Evolutionary conservation across 2,329 filamentous ascomycete genomes (phyloP).

Genomic region (Fusarium solani-melongenae): DNA sequence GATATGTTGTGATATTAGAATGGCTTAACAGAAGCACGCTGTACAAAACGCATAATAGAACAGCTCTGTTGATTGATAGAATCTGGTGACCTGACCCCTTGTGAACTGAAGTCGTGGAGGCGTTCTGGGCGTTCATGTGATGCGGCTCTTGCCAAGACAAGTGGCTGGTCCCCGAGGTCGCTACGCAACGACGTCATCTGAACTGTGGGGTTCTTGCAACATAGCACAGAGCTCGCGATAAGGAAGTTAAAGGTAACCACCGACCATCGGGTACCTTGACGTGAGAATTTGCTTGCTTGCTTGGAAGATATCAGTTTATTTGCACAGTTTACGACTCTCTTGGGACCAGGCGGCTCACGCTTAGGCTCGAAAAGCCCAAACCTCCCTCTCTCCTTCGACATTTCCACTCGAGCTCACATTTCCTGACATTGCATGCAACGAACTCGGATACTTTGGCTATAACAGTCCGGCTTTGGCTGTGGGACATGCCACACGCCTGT

Average conservation of each 20-base stretch:
- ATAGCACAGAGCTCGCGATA: slow-evolving; percentile 17
- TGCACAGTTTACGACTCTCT: neutral
- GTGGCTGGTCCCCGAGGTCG: neutral
- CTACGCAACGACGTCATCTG: slow-evolving; percentile 32
- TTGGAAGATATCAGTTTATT: neutral
- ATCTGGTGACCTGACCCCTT: neutral
- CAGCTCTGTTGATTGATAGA: neutral
- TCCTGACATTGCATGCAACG: slow-evolving; percentile 2
- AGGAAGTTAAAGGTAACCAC: slow-evolving; percentile 11
- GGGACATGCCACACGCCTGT: slow-evolving; percentile 16
- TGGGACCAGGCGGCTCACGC: neutral
- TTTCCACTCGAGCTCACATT: neutral
- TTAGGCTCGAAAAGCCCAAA: neutral
- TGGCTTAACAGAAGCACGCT: slow-evolving; percentile 2
- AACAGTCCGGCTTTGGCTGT: slow-evolving; percentile 5
- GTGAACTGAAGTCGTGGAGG: neutral
- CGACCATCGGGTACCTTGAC: neutral
- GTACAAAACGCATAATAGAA: slow-evolving; percentile 22
- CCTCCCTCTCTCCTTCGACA: neutral
- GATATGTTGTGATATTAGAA: slow-evolving; percentile 9
- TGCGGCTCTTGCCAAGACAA: neutral
- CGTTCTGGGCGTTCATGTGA: slow-evolving; percentile 1
- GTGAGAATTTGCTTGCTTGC: neutral
- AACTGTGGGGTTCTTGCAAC: slow-evolving; percentile 21
- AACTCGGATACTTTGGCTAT: neutral